A percentile compares a stretch with the other conserved stretches of the same genome.
phyloP scores from a whole-genome alignment of 2,329 filamentous ascomycete genomes.

The Pseudogymnoascus sp. region DNA sequence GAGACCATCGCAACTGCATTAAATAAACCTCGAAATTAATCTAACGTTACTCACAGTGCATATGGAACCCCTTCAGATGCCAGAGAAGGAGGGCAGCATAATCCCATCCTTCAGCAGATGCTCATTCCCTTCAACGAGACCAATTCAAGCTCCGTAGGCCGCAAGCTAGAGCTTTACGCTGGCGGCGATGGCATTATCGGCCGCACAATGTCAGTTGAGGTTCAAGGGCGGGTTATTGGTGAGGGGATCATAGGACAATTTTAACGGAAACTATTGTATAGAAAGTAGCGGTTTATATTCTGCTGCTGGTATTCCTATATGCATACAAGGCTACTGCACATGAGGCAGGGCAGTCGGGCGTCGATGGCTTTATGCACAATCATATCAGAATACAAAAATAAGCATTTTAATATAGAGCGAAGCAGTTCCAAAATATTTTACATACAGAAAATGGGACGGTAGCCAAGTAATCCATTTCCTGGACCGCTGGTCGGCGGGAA shows the following conservation, averaged over 20 bases:
- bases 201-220: constrained; percentile 3
- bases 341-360: no score
- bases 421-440: no score
- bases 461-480: no score
- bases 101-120: constrained; percentile 4
- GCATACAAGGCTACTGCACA: no score
- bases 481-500: no score
- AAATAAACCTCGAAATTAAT: background rate
- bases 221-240: background rate
- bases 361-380: no score
- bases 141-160: constrained; percentile 3
- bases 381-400: no score
- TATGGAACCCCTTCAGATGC: background rate
- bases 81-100: background rate
- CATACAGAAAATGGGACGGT: no score
- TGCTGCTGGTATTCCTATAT: no score
- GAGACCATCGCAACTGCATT: background rate
- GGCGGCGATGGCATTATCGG: constrained; percentile 7
- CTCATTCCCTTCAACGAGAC: background rate
- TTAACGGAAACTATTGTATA: background rate
- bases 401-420: no score
- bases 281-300: no score
- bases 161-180: background rate
- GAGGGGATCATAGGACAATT: constrained; percentile 5
- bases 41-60: background rate